Base-by-base conservation (phyloP, 345 rosid genomes). In the Boechera divaricarpa region DNA sequence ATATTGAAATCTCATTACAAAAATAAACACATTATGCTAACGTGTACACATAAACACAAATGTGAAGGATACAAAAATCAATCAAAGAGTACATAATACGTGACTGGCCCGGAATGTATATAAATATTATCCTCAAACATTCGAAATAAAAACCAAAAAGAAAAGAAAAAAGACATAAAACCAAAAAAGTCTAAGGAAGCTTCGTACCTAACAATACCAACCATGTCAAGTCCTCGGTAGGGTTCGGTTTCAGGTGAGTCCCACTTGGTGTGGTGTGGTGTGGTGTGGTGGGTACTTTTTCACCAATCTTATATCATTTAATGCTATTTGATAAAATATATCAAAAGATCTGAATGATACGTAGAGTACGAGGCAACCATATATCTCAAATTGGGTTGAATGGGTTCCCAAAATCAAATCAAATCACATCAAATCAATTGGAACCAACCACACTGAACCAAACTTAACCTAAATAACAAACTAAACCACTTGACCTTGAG, bases 121-220 rank as follows among this genome's bases (percentile, higher is more conserved):
- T 6, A 52, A 54, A 47, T 51, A 13, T 54, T 33, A 70, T 63
- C 51, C 55, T 52, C 29, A 54, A 70, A 77, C 24, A 53, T 53
- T 62, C 21, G 67, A 48, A 12, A 63, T 10, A 10, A 2, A 42
- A 54, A 55, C 44, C 7, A 5, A 26, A 13, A 3, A n/a, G 28
- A 13, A 38, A 4, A n/a, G 28, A 24, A 39, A 24, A 39, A 11
- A 12, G 59, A 48, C 44, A 63, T 6, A 41, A 16, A 63, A 39
- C 36, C 6, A 31, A 28, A 59, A 60, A 69, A 69, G 80, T 69
- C 63, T 38, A 47, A 45, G 26, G 71, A 77, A 56, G 67, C 60
- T 63, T 77, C 67, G 36, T 56, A 77, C 80, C 80, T 77, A 77
- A 77, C 72, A 16, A 77, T 77, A 77, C 80, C 80, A 77, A 77